Percentiles rank a stretch among this genome's conserved stretches.
These are phyloP conservation scores for Nephromyces sp. DNA, from an alignment of 169 alveolate species.

Conservation along the genomic window DNA sequence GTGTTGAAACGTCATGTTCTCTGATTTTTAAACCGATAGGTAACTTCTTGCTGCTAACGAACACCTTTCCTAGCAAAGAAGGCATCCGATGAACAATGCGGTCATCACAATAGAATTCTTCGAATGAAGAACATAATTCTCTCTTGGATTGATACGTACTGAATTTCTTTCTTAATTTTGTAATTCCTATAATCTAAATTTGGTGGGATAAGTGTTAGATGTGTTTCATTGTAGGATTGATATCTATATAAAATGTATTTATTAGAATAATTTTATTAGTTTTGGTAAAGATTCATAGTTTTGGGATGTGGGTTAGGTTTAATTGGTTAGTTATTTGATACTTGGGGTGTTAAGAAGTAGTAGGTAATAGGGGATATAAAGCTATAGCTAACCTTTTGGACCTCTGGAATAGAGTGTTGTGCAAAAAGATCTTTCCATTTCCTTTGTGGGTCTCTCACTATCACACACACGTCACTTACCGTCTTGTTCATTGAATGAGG, in stretches of 20 bases:
- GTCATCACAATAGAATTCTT: conserved; percentile 36
- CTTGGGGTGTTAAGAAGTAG: no score
- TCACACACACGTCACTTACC: conserved; percentile 32
- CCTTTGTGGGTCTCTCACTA: conserved; percentile 48
- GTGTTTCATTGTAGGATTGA: no score
- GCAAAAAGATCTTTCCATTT: conserved; percentile 46
- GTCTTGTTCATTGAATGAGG: conserved; percentile 20
- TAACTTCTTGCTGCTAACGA: conserved; percentile 35
- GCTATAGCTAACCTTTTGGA: no score
- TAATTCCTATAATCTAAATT: conserved; percentile 28
- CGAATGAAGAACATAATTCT: conserved; percentile 42
- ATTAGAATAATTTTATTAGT: no score
- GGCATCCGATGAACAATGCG: conserved; percentile 32
- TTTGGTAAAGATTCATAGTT: no score
- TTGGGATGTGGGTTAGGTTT: no score
- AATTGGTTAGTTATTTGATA: no score
- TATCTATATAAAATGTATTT: no score
- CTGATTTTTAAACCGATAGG: not conserved
- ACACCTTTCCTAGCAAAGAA: conserved; percentile 32
- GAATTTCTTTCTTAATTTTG: conserved; percentile 38
- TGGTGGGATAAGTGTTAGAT: no score
- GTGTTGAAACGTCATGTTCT: not conserved
- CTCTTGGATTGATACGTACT: conserved; percentile 32
- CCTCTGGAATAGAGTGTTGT: not conserved
- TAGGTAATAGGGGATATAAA: no score